Conservation (phyloP, 495 filamentous ascomycete species). For the Clavariopsis aquatica region DNA sequence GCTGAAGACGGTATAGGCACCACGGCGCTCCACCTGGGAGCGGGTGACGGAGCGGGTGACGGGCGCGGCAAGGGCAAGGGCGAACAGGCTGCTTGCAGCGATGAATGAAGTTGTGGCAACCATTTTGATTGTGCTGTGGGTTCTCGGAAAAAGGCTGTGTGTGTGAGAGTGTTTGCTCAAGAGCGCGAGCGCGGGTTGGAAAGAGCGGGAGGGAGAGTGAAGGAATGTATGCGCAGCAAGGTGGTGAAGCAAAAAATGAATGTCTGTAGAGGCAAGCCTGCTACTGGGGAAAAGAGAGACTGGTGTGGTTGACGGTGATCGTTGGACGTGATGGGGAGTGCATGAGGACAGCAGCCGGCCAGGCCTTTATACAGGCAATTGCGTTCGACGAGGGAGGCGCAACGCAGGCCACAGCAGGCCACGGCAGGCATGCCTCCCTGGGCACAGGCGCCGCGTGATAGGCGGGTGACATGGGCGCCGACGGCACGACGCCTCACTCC, state of each 20-base stretch:
- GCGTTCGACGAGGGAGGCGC: background rate
- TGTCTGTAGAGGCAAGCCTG: background rate
- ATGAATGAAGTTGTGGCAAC: constrained; percentile 25
- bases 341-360: background rate
- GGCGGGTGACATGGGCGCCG: constrained; percentile 1
- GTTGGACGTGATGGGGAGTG: background rate
- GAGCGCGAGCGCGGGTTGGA: background rate
- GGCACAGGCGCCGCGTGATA: background rate
- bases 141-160: constrained; percentile 2
- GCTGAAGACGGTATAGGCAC: constrained; percentile 29
- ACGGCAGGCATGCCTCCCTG: background rate
- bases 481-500: constrained; percentile 13
- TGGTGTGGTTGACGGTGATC: constrained; percentile 11
- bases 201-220: background rate
- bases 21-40: constrained; percentile 25
- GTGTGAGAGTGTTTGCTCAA: background rate
- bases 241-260: background rate
- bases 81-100: constrained; percentile 37
- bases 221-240: constrained; percentile 5
- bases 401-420: background rate
- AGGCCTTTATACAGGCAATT: background rate
- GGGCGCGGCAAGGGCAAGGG: constrained; percentile 32
- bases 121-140: constrained; percentile 29
- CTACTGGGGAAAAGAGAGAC: constrained; percentile 13
- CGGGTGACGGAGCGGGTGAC: constrained; percentile 17